Evolutionary conservation across 2,329 filamentous ascomycete genomes (phyloP), one percentile per base, ranked within the genome.

Genomic region (Diaporthe amygdali): DNA sequence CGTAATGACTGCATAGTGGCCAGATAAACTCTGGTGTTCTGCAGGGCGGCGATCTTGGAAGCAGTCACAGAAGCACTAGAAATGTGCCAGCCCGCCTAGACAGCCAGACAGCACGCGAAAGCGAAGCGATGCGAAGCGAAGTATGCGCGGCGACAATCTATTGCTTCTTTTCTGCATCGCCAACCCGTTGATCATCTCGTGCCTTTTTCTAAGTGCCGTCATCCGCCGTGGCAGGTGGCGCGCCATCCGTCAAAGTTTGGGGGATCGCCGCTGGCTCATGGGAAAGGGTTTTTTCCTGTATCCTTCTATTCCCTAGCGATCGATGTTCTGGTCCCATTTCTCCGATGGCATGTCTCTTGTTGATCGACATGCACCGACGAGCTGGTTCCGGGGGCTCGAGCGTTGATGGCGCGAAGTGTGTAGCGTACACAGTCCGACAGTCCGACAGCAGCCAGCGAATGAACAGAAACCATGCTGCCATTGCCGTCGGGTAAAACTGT

Each of bases 11-110:
- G 59, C 59, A 64, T 64, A 49, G 44, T 49, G 59, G 59, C 20
- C 59, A 51, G 46, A 54, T 70, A 52, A 25, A 32, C 59, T 64
- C 49, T 52, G 34, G 37, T 20, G 54, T 34, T 30, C 69, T 71
- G 66, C 70, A 64, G 17, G 54, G 44, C 41, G 66, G 61, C 51
- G 66, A 69, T 71, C 70, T 69, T 64, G 70, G 70, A 71, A 71
- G 64, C 22, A 34, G 17, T 68, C 34, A 46, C 25, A 68, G 64
- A 71, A 68, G 54, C 69, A 61, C 69, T 68, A 68, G 54, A 63
- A 71, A 30, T 30, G 17, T 46, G 41, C 39, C 63, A 25, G 52
- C n/a, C 22, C 52, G 15, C 41, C 44, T n/a, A n/a, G n/a, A n/a
- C 46, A 39, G 32, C 32, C 34, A 32, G 46, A 25, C 49, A 64